Evolutionary conservation across 768 basidiomycete species (phyloP).

Genomic region (Erythrobasidium yunnanense): DNA sequence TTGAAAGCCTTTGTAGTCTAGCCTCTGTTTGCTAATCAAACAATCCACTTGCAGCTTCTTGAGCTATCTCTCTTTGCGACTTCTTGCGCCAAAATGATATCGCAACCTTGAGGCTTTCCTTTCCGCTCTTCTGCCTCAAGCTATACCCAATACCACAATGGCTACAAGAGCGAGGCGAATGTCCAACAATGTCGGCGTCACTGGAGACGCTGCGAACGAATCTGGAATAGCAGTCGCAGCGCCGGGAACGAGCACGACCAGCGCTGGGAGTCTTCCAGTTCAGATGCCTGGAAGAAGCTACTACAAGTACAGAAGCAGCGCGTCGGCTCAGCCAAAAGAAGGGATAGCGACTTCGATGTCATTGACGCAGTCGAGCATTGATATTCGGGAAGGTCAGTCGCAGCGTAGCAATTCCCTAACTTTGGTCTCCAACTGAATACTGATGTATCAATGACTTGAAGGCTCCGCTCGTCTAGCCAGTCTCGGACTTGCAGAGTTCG

Average conservation of each 20-base stretch:
- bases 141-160: too few relatives aligned
- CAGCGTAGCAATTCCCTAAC: not conserved
- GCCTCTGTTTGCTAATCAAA: too few relatives aligned
- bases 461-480: constrained; percentile 18
- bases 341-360: not conserved
- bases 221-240: not conserved
- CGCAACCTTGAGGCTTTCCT: too few relatives aligned
- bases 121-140: too few relatives aligned
- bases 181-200: too few relatives aligned
- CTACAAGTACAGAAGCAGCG: not conserved
- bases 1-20: too few relatives aligned
- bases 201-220: too few relatives aligned
- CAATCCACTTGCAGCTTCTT: too few relatives aligned
- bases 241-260: not conserved
- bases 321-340: not conserved
- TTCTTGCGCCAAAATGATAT: too few relatives aligned
- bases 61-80: too few relatives aligned
- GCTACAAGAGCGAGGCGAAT: too few relatives aligned
- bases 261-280: not conserved
- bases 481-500: not conserved
- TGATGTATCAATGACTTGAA: not conserved
- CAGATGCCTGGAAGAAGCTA: constrained; percentile 5
- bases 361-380: constrained; percentile 5
- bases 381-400: constrained; percentile 12
- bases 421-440: not conserved